Evolutionary conservation across 2,329 filamentous ascomycete species (phyloP), one percentile per base, ranked within the genome.

Genomic region (Pseudocercospora musae): DNA sequence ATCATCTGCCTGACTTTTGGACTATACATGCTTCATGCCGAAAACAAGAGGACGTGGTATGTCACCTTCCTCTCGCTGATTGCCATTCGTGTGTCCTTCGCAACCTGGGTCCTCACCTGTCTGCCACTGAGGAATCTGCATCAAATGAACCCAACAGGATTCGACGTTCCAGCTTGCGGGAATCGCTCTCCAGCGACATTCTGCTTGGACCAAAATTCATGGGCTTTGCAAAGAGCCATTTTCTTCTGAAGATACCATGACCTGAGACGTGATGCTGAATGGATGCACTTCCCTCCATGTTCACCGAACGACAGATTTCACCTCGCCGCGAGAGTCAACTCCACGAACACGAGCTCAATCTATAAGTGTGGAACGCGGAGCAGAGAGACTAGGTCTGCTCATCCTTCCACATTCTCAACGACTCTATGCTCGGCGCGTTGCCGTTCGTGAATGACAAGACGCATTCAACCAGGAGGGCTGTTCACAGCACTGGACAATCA

Each of bases 1-100:
- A 60, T 59, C 46, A 58, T 65, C n/a, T 63, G 61, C 23, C 40
- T 63, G 10, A 52, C 57, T 4, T 63, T 59, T 11, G 61, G 61
- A 13, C 23, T 63, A 6, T 63, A 63, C 53, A 59, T 59, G 25
- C 57, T 63, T 10, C 61, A 63, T 13, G 52, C 20, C 13, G 57
- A 50, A 5, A 25, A 31, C 13, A 60, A 60, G 21, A 44, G 50
- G 40, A 46, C 49, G 8, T 59, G 57, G 52, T 63, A 63, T 33
- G 57, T 52, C 11, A 59, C 57, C 20, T n/a, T 59, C 27, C 50
- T 63, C 27, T 57, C 61, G 8, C 21, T 53, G 0, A 21, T 57
- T 1, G 61, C 57, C 3, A 42, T 57, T 15, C 21, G 46, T 8
- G 21, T 63, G 2, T 59, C 57, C 5, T 23, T 56, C 3, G 33